A percentile compares a stretch with the other conserved stretches of the same genome.
phyloP scores from a whole-genome alignment of 2,329 filamentous ascomycete genomes.

The Bipolaris zeicola region DNA sequence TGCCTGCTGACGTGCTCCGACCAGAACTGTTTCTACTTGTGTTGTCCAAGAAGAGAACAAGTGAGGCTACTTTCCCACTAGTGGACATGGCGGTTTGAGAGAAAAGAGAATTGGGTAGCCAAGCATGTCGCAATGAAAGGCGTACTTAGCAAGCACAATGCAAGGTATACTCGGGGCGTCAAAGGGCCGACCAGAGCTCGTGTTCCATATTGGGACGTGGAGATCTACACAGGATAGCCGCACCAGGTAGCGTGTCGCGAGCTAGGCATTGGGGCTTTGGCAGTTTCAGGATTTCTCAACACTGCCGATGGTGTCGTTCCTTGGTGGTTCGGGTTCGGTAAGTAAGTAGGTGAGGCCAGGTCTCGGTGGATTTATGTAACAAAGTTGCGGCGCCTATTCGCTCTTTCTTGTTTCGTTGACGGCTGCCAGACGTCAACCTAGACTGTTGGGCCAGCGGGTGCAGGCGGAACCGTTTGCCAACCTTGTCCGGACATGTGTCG shows the following conservation, averaged over 20 bases:
- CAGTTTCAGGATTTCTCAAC: not conserved
- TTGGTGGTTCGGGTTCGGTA: not conserved
- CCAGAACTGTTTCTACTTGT: no score
- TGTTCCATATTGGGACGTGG: not conserved
- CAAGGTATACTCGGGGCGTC: no score
- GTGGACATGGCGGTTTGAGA: not conserved
- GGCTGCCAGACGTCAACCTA: not conserved
- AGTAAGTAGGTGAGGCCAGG: not conserved
- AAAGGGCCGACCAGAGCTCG: not conserved
- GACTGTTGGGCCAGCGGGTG: no score
- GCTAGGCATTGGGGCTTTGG: not conserved
- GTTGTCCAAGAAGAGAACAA: not conserved
- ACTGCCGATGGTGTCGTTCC: not conserved
- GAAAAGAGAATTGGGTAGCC: no score
- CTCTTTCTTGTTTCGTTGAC: conserved; percentile 2
- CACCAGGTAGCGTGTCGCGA: not conserved
- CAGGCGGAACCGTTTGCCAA: no score
- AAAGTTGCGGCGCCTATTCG: not conserved
- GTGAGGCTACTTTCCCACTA: not conserved
- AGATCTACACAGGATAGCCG: not conserved
- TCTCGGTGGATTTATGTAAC: not conserved
- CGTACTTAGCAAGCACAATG: no score
- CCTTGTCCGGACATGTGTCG: not conserved
- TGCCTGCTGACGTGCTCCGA: no score
- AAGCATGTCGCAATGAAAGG: no score